phyloP scores from a whole-genome alignment of 805 yeast genomes.

The Ogataea ganodermae region DNA sequence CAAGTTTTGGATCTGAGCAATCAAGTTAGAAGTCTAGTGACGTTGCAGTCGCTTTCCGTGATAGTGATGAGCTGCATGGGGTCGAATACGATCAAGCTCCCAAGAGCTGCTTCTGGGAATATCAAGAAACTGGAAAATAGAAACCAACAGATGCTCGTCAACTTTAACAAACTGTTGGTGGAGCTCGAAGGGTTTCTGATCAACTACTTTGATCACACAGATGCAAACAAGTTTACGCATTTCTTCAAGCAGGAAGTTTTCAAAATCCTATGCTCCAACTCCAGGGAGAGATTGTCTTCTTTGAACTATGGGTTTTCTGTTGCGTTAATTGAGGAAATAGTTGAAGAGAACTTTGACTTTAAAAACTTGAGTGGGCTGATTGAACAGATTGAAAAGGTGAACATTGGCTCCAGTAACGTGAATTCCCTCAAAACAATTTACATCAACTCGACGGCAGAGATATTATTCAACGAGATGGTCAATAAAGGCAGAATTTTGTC shows the following conservation, averaged over 20 bases:
- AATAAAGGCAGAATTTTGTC: conserved; percentile 6
- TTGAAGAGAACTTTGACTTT: conserved; percentile 21
- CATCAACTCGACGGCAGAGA: conserved; percentile 16
- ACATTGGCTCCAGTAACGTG: conserved; percentile 18
- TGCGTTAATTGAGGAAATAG: conserved; percentile 7
- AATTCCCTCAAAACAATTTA: conserved; percentile 23
- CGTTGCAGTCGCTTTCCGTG: conserved; percentile 21
- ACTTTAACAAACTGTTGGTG: conserved; percentile 12
- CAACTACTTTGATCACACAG: conserved; percentile 15
- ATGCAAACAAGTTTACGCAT: conserved; percentile 15
- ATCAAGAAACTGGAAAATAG: conserved; percentile 2
- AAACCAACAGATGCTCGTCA: conserved; percentile 14
- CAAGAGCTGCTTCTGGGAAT: background rate
- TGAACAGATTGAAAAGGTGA: conserved; percentile 22
- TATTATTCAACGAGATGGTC: conserved; percentile 13
- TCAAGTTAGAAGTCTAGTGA: conserved; percentile 12
- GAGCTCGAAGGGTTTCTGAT: conserved; percentile 17
- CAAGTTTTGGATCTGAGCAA: conserved; percentile 18
- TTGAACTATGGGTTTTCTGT: background rate
- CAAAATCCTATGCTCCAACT: conserved; percentile 15
- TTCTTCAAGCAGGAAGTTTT: conserved; percentile 22
- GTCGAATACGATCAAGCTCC: conserved; percentile 8
- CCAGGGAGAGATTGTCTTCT: conserved; percentile 4
- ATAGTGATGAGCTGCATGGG: conserved; percentile 22
- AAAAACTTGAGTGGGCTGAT: conserved; percentile 19